A percentile compares a stretch with the other conserved stretches of the same genome.
Evolutionary conservation across 1,284 basidiomycete species (phyloP).

Genomic region (Malassezia furfur): DNA sequence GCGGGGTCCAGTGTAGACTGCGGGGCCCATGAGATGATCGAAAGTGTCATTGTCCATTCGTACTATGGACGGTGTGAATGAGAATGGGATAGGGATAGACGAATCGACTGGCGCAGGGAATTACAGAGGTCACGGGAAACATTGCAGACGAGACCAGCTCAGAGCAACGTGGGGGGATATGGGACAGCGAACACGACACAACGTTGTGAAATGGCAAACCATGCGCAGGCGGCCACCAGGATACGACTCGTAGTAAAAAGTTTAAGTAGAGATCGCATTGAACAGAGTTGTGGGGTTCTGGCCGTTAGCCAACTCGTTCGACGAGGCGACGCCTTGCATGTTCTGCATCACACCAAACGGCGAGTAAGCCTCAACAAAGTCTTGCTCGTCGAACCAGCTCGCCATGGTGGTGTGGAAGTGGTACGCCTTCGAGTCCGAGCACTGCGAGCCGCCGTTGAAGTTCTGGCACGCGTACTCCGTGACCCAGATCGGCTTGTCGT

Average conservation of each 20-base stretch:
- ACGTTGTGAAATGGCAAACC: too few relatives aligned
- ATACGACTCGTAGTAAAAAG: too few relatives aligned
- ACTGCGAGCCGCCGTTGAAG: constrained; percentile 48
- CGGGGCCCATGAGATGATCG: neutral
- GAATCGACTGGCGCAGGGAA: too few relatives aligned
- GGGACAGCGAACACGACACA: too few relatives aligned
- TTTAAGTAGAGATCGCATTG: constrained; percentile 3
- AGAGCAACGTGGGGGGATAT: too few relatives aligned
- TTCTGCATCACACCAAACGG: constrained; percentile 36
- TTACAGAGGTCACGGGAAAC: too few relatives aligned
- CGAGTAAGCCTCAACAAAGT: constrained; percentile 30
- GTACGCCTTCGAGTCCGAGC: constrained; percentile 47
- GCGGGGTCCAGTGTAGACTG: too few relatives aligned
- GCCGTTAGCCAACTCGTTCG: constrained; percentile 23
- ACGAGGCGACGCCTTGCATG: constrained; percentile 28
- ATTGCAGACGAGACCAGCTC: too few relatives aligned
- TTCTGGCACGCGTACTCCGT: constrained; percentile 38
- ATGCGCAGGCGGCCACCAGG: too few relatives aligned
- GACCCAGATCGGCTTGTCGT: constrained; percentile 35
- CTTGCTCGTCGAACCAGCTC: constrained; percentile 33
- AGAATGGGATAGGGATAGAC: neutral
- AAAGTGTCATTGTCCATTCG: neutral
- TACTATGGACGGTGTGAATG: neutral
- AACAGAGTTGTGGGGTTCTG: constrained; percentile 27
- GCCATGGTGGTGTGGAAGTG: constrained; percentile 51